Evolutionary conservation across 768 basidiomycete genomes (phyloP).

Genomic region (Phylloporus scabripes): DNA sequence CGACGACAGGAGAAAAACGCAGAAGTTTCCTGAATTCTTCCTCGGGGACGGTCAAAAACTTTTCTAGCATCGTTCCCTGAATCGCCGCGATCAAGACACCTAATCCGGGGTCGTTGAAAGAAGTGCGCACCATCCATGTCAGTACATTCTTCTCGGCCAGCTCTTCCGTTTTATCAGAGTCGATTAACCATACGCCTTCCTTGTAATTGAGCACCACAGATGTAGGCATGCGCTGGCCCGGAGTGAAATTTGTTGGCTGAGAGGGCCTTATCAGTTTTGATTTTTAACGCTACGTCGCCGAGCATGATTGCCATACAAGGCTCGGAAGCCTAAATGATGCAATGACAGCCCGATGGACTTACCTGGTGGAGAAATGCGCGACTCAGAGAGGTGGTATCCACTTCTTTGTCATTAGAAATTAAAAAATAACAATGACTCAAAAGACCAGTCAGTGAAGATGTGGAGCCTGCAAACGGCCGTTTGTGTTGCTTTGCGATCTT

Average conservation of each 20-base stretch:
- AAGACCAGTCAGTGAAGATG: slow-evolving; percentile 82
- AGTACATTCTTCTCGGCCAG: slow-evolving; percentile 61
- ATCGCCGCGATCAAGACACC: neutral
- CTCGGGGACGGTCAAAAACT: slow-evolving; percentile 66
- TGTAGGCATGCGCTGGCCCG: slow-evolving; percentile 73
- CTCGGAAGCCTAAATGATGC: neutral
- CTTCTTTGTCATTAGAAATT: slow-evolving; percentile 62
- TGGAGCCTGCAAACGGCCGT: slow-evolving; percentile 75
- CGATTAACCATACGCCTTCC: slow-evolving; percentile 64
- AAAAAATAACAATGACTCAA: slow-evolving; percentile 86
- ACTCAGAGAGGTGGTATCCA: slow-evolving; percentile 61
- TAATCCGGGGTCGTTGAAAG: no score
- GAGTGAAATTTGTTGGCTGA: slow-evolving; percentile 62
- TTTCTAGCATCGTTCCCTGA: slow-evolving; percentile 87
- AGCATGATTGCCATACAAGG: no score
- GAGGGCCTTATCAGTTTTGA: slow-evolving; percentile 3
- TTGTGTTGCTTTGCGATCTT: slow-evolving; percentile 53
- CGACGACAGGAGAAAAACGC: slow-evolving; percentile 30
- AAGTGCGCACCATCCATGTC: slow-evolving; percentile 58
- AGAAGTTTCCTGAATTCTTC: slow-evolving; percentile 57
- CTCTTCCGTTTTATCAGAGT: slow-evolving; percentile 43
- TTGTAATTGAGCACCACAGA: slow-evolving; percentile 61
- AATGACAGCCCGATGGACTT: slow-evolving; percentile 8
- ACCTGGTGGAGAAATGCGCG: slow-evolving; percentile 56
- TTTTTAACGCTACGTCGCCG: no score